phyloP scores from a whole-genome alignment of 1,284 basidiomycete genomes.

The Meripilus lineatus region DNA sequence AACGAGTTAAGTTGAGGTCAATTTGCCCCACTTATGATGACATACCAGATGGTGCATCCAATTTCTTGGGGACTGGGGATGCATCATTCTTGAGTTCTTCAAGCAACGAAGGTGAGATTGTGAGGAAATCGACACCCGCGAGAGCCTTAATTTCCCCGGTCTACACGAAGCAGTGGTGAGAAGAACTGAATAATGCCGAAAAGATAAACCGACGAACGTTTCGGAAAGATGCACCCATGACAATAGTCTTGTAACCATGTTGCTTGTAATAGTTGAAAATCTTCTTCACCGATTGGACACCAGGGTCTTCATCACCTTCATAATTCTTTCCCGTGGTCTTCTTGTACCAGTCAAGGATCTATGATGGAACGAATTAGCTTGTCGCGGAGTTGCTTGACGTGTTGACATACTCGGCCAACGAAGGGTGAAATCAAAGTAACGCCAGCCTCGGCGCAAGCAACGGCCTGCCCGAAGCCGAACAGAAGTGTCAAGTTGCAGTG shows the following conservation, averaged over 20 bases:
- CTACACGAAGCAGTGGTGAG: constrained; percentile 34
- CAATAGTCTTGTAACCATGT: constrained; percentile 97
- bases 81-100: constrained; percentile 88
- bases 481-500: constrained; percentile 99
- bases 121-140: constrained; percentile 96
- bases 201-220: constrained; percentile 52
- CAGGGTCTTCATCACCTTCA: constrained; percentile 90
- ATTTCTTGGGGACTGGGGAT: constrained; percentile 79
- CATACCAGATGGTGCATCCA: constrained; percentile 67
- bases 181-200: constrained; percentile 3
- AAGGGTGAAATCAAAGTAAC: constrained; percentile 99
- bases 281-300: constrained; percentile 91
- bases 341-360: constrained; percentile 98
- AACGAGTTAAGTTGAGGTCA: neutral
- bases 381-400: constrained; percentile 10
- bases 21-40: constrained; percentile 12
- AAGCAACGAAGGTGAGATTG: constrained; percentile 88
- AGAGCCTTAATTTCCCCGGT: constrained; percentile 91
- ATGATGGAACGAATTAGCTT: constrained; percentile 10
- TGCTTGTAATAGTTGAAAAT: constrained; percentile 99
- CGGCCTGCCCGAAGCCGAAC: constrained; percentile 97
- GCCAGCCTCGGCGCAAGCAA: constrained; percentile 96
- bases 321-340: constrained; percentile 81
- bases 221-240: constrained; percentile 99
- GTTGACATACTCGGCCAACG: constrained; percentile 81